phyloP scores from a whole-genome alignment of 805 yeast species.

The Saturnispora kantuleensis region DNA sequence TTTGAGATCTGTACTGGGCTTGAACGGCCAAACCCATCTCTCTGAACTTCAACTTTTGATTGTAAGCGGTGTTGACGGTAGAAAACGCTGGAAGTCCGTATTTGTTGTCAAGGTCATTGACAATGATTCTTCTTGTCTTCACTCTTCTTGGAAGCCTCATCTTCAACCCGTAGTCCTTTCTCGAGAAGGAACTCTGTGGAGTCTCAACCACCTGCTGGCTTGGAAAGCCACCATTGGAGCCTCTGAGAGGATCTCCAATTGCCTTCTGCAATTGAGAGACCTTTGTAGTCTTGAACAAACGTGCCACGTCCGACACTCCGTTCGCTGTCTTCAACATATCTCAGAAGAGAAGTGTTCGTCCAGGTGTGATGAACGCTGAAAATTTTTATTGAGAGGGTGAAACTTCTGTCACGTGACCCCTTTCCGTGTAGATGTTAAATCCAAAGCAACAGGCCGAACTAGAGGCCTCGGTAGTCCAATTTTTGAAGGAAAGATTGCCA shows the following conservation, averaged over 20 bases:
- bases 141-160: slow-evolving; percentile 54
- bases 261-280: slow-evolving; percentile 27
- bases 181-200: slow-evolving; percentile 48
- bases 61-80: slow-evolving; percentile 46
- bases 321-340: slow-evolving; percentile 17
- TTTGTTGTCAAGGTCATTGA: slow-evolving; percentile 56
- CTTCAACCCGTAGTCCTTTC: slow-evolving; percentile 74
- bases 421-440: not conserved
- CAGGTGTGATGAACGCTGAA: not conserved
- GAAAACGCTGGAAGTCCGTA: slow-evolving; percentile 66
- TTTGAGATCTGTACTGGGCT: slow-evolving; percentile 12
- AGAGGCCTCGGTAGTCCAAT: slow-evolving; percentile 27
- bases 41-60: slow-evolving; percentile 56
- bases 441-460: slow-evolving; percentile 19
- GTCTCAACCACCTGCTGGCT: slow-evolving; percentile 69
- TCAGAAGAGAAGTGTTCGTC: too few species aligned
- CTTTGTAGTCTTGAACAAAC: slow-evolving; percentile 23
- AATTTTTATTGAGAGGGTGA: not conserved
- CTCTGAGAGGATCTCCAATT: slow-evolving; percentile 19
- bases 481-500: slow-evolving; percentile 14
- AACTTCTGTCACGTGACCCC: slow-evolving; percentile 1
- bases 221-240: slow-evolving; percentile 33
- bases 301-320: slow-evolving; percentile 20
- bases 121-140: slow-evolving; percentile 49
- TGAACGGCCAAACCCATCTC: slow-evolving; percentile 51